Base-by-base conservation (phyloP, 164 flowering plant species). In the Brasenia schreberi region DNA sequence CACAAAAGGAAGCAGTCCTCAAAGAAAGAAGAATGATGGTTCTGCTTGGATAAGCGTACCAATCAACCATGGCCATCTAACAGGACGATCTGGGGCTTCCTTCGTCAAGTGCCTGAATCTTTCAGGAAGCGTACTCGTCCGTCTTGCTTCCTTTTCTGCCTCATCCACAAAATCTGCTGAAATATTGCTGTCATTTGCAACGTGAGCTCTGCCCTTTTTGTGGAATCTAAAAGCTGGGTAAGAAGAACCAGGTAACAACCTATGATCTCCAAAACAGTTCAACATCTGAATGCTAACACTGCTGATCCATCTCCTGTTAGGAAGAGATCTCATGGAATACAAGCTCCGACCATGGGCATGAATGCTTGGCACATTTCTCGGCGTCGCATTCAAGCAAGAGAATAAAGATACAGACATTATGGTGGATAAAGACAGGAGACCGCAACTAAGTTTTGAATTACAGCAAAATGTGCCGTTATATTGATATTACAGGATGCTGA, bases 21-120 rank as follows among this genome's bases (percentile, higher is more conserved):
- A 33, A 33, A 33, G 39, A 33, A 33, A 33, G 39, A 33, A 33
- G 39, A 33, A 33, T 33, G 16, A 49, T 49, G 56, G 56, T 9
- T 49, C 16, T 14, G 16, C 10, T 49, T 18, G 23, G 23, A 61
- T 61, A 61, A 61, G 64, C 68, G 19, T 75, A 90, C 93, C 91
- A 17, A 90, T 74, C 76, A 86, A 76, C 83, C 78, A 90, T 43
- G 96, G 91, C 96, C 96, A 87, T 63, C 81, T 74, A n/a, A 85
- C 64, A 49, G 96, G 89, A 45, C 77, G 77, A 42, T 83, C 91
- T 43, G 96, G 87, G 71, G 80, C 93, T 77, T 86, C 91, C 67
- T 85, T 79, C 42, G 83, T 78, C 82, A 87, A 74, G 66, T 83
- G 73, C 69, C 88, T 75, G 72, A 90, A 87, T 72, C 87, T 69